phyloP scores from a whole-genome alignment of 768 basidiomycete species.

The Neoboletus brunneissimus region DNA sequence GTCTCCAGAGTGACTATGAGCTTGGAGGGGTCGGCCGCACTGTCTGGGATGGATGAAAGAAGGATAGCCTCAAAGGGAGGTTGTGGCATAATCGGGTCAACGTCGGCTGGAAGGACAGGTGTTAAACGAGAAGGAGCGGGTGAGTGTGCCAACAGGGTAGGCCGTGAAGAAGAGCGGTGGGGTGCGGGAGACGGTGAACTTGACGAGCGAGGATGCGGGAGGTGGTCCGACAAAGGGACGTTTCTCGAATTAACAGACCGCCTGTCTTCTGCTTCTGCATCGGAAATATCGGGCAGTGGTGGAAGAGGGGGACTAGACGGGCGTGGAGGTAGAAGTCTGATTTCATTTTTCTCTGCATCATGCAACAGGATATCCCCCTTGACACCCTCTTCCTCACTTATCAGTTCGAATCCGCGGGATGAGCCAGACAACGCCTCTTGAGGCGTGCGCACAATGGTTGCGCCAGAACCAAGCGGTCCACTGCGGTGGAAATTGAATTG shows the following conservation, averaged over 20 bases:
- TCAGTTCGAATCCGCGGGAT: constrained; percentile 1
- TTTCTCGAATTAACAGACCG: constrained; percentile 19
- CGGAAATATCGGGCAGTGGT: constrained; percentile 40
- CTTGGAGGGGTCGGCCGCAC: constrained; percentile 52
- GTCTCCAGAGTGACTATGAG: constrained; percentile 75
- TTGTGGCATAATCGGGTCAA: constrained; percentile 43
- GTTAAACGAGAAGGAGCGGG: constrained; percentile 43
- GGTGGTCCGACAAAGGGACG: constrained; percentile 24
- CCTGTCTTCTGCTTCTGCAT: not conserved
- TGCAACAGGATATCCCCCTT: constrained; percentile 8
- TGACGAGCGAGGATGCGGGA: constrained; percentile 33
- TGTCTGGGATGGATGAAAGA: constrained; percentile 53
- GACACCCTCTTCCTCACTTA: constrained; percentile 11
- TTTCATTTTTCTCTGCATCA: constrained; percentile 16
- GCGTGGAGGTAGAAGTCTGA: constrained; percentile 28
- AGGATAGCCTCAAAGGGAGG: constrained; percentile 67
- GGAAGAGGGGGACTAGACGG: constrained; percentile 51
- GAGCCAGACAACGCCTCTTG: constrained; percentile 63
- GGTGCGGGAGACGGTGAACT: constrained; percentile 27
- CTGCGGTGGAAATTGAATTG: constrained; percentile 34
- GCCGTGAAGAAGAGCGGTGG: constrained; percentile 38
- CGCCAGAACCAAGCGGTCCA: constrained; percentile 64
- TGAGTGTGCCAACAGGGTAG: constrained; percentile 19
- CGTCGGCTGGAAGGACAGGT: constrained; percentile 47
- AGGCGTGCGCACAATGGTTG: constrained; percentile 74